Conservation (phyloP, 345 rosid genomes). For the Nephelium lappaceum region DNA sequence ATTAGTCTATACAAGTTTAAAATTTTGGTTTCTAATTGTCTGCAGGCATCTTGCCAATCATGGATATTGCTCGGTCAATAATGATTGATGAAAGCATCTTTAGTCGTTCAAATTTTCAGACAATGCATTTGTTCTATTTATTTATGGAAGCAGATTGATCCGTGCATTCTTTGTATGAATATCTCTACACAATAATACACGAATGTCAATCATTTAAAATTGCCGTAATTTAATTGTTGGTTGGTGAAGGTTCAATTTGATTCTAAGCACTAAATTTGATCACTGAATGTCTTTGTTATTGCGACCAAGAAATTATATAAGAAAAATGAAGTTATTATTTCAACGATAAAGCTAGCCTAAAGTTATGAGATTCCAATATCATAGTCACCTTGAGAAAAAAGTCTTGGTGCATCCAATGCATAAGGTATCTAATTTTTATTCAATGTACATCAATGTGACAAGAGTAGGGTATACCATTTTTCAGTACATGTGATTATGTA, state of each 20-base stretch:
- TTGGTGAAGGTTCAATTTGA: background rate
- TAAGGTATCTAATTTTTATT: too few relatives aligned
- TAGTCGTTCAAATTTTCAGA: background rate
- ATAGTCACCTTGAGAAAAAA: background rate
- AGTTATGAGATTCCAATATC: background rate
- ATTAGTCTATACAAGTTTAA: background rate
- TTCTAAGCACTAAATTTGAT: background rate
- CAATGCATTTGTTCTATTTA: background rate
- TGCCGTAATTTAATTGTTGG: background rate
- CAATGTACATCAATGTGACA: too few relatives aligned
- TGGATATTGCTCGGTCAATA: background rate
- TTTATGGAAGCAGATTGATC: background rate
- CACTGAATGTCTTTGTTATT: background rate
- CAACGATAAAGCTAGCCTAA: background rate
- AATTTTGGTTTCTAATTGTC: conserved; percentile 27
- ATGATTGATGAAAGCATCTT: background rate
- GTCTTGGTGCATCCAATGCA: too few relatives aligned
- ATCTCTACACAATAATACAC: background rate
- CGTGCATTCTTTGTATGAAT: background rate
- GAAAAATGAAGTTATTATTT: background rate
- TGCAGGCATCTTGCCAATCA: conserved; percentile 28
- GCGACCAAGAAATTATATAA: conserved; percentile 8
- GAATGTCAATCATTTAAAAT: background rate
- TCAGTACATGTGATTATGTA: too few relatives aligned
- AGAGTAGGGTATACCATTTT: too few relatives aligned